Evolutionary conservation across 768 basidiomycete species (phyloP).

Genomic region (Mycena rebaudengoi): DNA sequence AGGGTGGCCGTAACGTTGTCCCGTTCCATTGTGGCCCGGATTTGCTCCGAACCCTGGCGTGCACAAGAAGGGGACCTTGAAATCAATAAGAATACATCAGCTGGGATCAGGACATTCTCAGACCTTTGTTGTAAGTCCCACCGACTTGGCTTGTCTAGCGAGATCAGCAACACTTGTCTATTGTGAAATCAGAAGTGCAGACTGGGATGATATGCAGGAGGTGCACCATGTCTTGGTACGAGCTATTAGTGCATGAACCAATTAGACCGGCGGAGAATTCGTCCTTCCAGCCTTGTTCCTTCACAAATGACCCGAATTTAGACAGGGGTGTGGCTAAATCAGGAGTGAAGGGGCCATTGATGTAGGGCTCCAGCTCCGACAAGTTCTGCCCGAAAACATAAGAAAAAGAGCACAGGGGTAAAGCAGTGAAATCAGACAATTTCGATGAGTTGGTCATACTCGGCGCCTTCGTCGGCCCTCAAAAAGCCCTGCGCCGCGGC

Average conservation of each 20-base stretch:
- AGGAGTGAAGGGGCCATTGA: conserved; percentile 98
- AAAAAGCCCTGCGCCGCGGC: conserved; percentile 85
- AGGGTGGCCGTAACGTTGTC: conserved; percentile 86
- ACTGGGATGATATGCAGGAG: not conserved
- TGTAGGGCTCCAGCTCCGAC: conserved; percentile 87
- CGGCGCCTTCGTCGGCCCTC: conserved; percentile 82
- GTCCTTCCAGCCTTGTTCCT: conserved; percentile 92
- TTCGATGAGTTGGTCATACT: conserved; percentile 95
- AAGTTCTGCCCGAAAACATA: conserved; percentile 65
- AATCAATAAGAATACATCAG: conserved; percentile 4
- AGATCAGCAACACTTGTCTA: conserved; percentile 93
- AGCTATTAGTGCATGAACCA: conserved; percentile 99
- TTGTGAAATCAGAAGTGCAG: not conserved
- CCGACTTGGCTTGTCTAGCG: conserved; percentile 87
- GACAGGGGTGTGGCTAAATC: conserved; percentile 95
- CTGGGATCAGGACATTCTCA: conserved; percentile 11
- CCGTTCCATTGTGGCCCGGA: conserved; percentile 96
- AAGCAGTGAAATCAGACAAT: conserved; percentile 62
- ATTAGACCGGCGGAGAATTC: conserved; percentile 92
- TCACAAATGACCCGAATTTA: conserved; percentile 81
- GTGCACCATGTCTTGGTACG: conserved; percentile 91
- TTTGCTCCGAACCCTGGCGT: conserved; percentile 95
- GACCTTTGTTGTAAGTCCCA: conserved; percentile 81
- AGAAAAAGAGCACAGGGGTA: not conserved
- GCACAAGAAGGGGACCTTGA: conserved; percentile 82